Conservation (phyloP, 2,329 filamentous ascomycete genomes). For the Eutypella sp. region DNA sequence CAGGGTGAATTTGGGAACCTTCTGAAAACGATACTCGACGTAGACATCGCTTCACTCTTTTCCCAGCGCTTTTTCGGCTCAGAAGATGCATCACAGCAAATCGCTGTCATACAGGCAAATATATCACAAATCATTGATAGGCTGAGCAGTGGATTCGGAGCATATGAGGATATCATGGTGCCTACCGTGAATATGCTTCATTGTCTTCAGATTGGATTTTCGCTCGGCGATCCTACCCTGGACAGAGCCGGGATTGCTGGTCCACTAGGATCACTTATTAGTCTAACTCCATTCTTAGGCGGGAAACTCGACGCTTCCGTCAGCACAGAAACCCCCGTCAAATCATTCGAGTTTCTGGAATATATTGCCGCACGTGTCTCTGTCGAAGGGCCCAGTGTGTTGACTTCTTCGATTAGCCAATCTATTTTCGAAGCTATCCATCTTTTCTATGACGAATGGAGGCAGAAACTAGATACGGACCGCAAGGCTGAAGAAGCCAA, state of each 20-base stretch:
- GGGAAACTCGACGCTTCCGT: constrained; percentile 30
- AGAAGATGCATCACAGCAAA: constrained; percentile 33
- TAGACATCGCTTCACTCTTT: constrained; percentile 36
- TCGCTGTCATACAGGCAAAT: constrained; percentile 49
- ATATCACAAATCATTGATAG: constrained; percentile 66
- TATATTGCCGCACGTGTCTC: constrained; percentile 40
- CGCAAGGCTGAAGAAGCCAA: constrained; percentile 69
- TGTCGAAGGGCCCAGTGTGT: constrained; percentile 41
- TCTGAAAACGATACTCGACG: constrained; percentile 56
- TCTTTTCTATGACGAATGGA: constrained; percentile 76
- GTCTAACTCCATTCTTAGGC: constrained; percentile 53
- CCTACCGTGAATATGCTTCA: constrained; percentile 76
- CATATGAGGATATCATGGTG: constrained; percentile 79
- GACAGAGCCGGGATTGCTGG: constrained; percentile 4
- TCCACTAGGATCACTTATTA: constrained; percentile 33
- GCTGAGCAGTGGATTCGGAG: constrained; percentile 64
- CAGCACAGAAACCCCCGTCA: constrained; percentile 18
- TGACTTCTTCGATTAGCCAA: constrained; percentile 41
- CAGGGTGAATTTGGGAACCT: constrained; percentile 82
- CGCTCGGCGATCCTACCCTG: constrained; percentile 48
- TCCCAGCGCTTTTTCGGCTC: constrained; percentile 28
- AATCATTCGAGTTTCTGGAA: constrained; percentile 45
- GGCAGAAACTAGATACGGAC: constrained; percentile 67
- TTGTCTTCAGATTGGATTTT: constrained; percentile 71
- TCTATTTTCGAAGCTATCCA: constrained; percentile 64